Evolutionary conservation across 2,329 filamentous ascomycete genomes (phyloP), one percentile per base, ranked within the genome.

Genomic region (Diaporthe australafricana): DNA sequence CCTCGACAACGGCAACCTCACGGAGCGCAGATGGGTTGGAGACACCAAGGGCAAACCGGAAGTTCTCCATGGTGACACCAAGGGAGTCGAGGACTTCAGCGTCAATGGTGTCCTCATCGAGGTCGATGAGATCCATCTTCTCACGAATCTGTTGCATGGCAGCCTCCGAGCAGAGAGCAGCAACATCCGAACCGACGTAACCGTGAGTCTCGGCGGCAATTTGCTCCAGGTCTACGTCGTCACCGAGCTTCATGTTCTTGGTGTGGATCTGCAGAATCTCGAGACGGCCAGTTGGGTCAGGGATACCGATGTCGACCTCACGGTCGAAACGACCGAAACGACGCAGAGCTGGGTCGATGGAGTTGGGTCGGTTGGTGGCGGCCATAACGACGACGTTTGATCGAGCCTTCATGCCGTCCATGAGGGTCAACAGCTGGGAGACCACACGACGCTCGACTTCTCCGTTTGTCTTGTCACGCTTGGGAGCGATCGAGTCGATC

Each of bases 111-210:
- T 99, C 96, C 86, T 99, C 96, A 76, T 99, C 96, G 42, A 99
- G 90, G 84, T 99, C 96, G 77, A 99, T 99, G 75, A 99, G 90
- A 82, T 99, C 96, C 96, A 99, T 99, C 93, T 99, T 99, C 87
- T 99, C 96, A 87, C 96, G 96, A 84, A 99, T 99, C 87, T 99
- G 96, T 84, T 99, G 96, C 96, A 99, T 99, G 75, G 96, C 96
- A 81, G 96, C 96, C 86, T 99, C 96, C 8, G 96, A 99, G 87
- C 96, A 99, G 73, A 99, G 94, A 38, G 96, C 97, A 72, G 96
- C 96, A 83, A 99, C 88, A 92, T 99, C 96, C 40, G 96, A 98
- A 87, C 96, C 96, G 76, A 99, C 96, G 79, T 98, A 99, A 86
- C 96, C 96, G 87, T 99, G 96, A 57, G 96, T 99, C 88, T 99